These are phyloP conservation scores for Globisporangium radiosum DNA, from an alignment of 352 stramenopile genomes.

Conservation along the genomic window DNA sequence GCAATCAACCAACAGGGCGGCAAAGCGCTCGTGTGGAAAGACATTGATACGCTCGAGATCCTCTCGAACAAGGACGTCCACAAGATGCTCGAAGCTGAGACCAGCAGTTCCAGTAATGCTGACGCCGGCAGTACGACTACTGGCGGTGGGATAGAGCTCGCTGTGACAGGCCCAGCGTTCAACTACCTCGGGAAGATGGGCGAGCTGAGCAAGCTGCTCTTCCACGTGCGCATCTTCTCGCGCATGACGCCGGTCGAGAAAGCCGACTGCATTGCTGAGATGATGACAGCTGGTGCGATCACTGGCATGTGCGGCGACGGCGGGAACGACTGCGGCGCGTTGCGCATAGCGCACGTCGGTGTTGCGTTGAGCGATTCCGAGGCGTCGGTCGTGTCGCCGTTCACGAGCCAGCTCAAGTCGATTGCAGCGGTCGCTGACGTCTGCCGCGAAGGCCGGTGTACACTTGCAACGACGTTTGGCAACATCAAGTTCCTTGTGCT, in stretches of 20 bases:
- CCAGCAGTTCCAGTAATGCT: background rate
- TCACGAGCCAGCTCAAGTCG: constrained; percentile 75
- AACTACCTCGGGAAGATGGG: constrained; percentile 20
- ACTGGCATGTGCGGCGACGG: constrained; percentile 53
- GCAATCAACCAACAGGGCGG: constrained; percentile 17
- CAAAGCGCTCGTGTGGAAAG: constrained; percentile 31
- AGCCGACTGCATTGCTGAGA: constrained; percentile 27
- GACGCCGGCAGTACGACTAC: no score
- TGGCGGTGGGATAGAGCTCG: constrained; percentile 23
- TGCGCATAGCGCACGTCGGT: constrained; percentile 72
- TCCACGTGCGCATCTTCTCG: constrained; percentile 43
- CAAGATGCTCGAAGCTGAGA: constrained; percentile 16
- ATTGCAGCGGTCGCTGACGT: constrained; percentile 81
- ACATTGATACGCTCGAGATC: constrained; percentile 35
- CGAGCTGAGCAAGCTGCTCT: constrained; percentile 28
- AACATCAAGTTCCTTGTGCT: constrained; percentile 87
- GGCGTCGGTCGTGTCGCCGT: constrained; percentile 74
- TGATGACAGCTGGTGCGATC: constrained; percentile 34
- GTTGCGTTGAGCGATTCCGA: constrained; percentile 73
- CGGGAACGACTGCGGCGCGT: constrained; percentile 75
- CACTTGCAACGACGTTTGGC: constrained; percentile 76
- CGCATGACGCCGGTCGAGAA: constrained; percentile 45
- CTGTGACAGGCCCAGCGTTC: constrained; percentile 32
- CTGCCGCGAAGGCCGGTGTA: constrained; percentile 80
- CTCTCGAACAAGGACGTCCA: constrained; percentile 27